Base-by-base conservation (phyloP, 2,329 filamentous ascomycete species). In the Pezicula rhizophila region DNA sequence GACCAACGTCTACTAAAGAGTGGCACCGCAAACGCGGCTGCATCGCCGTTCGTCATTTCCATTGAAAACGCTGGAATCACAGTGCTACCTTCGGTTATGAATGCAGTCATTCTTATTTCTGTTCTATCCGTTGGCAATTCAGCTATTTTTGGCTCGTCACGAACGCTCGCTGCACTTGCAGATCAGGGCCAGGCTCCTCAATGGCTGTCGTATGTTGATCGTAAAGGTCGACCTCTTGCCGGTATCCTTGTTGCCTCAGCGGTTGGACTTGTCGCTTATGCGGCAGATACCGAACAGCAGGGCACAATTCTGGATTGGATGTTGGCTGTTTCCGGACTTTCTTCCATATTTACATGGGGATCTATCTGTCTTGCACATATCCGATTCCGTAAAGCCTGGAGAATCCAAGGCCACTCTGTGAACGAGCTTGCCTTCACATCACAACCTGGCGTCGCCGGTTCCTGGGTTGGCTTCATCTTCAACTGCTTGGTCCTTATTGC, bases 51-150 rank as follows among this genome's bases (percentile, higher is more conserved):
- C 65, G 91, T 96, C 59, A 95, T 96, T 60, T 89, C 91, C 53
- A 95, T 96, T 58, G 75, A 86, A 57, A 85, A 90, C 54, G 89
- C 90, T 1, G 85, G 88, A 8, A 95, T 96, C 59, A 70, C 79
- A 38, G 84, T 85, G 2, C 78, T 96, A 2, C 89, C 89, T 2
- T 91, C 87, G 0, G 78, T 96, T 47, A 95, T 96, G 86, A 96
- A 97, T 67, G 83, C 82, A n/a, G 89, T 96, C 52, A 96, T 96
- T 65, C 82, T 96, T 63, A 82, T 95, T 53, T 86, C 91, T 17
- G 90, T 96, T 18, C 72, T 96, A 18, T 95, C 89, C 1, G 91
- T 96, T 51, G 90, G 90, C 50, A 96, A 96, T 68, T 92, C 89
- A 6, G 84, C 90, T 52, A 85, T 96, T 51, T 97, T 95, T 61